Base-by-base conservation (phyloP, 345 rosid genomes). In the Eucalyptus brandiana region DNA sequence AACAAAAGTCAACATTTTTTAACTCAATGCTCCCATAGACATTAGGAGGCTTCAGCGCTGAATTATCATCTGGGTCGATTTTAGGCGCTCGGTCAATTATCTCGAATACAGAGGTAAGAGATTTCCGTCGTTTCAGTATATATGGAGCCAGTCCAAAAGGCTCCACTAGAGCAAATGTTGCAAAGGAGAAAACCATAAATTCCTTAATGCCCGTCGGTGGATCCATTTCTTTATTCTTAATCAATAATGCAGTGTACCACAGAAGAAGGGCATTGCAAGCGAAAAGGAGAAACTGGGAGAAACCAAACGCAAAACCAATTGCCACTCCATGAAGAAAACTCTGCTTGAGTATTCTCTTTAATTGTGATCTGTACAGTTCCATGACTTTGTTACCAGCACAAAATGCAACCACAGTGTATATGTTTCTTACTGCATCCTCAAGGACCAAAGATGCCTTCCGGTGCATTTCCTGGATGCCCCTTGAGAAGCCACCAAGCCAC, bases 401-500 rank as follows among this genome's bases (percentile, higher is more conserved):
- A 92, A 97, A 98, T 87, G 99, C 98, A 86, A 98, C 99, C n/a
- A 98, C 99, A 8, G 99, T 98, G 91, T 98, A 98, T 86, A 98
- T 98, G 92, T 98, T 98, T 90, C 99, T 96, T 85, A 98, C 99
- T 80, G 99, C 98, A 93, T 98, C 99, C 93, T 98, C 99, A 56
- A 98, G 99, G 89, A 98, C 99, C 93, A 98, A 92, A 65, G 99
- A 97, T 86, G 99, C 99, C 94, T 98, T 98, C 91, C 98, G 90
- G 90, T 98, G 99, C 99, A 97, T 97, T 95, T 97, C 99, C 94
- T 98, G 99, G 92, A 98, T 98, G 86, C 99, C 99, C 93, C 95
- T 94, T 44, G 99, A 98, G 92, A 98, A 98, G 92, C 99, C 99
- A 90, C 97, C 98, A n/a, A 98, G 99, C 99, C 99, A 98, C 91